Percentiles rank a stretch among this genome's conserved stretches.
Conservation (phyloP, 73 alveolate genomes). For the Diophrys appendiculata region DNA sequence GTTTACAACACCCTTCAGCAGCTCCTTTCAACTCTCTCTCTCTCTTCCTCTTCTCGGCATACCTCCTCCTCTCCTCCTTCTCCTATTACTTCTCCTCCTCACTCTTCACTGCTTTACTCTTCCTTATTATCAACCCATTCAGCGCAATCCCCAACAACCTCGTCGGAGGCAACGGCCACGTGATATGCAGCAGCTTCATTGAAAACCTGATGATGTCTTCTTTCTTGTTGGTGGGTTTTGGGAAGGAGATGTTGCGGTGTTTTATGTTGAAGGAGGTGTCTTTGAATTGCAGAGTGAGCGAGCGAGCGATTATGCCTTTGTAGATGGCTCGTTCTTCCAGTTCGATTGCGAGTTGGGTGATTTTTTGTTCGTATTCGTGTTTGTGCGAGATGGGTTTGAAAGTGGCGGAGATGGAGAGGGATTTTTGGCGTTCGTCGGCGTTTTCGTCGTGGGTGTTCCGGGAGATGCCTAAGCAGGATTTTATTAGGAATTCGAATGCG, state of each 20-base stretch:
- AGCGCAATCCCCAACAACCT: neutral
- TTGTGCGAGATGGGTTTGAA: constrained; percentile 18
- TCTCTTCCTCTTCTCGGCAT: neutral
- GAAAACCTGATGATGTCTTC: constrained; percentile 2
- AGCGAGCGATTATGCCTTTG: constrained; percentile 27
- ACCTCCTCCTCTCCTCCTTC: neutral
- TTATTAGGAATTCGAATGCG: constrained; percentile 63
- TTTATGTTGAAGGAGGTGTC: constrained; percentile 30
- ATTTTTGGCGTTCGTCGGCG: constrained; percentile 33
- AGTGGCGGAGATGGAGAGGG: constrained; percentile 31
- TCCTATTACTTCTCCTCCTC: constrained; percentile 2
- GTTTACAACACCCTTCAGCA: neutral
- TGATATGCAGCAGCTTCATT: neutral
- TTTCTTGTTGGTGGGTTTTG: neutral
- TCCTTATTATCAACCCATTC: neutral
- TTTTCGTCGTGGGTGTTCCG: constrained; percentile 45
- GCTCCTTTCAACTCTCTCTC: neutral
- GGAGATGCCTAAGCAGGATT: constrained; percentile 56
- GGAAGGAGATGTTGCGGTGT: constrained; percentile 9
- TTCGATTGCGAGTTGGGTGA: constrained; percentile 31
- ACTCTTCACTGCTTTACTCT: neutral
- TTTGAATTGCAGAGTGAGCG: constrained; percentile 38
- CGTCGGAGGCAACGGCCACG: constrained; percentile 6
- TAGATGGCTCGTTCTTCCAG: constrained; percentile 41
- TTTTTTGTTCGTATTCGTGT: constrained; percentile 18